These are phyloP conservation scores for Fusarium clavum DNA, from an alignment of 2,329 filamentous ascomycete species.

Conservation along the genomic window DNA sequence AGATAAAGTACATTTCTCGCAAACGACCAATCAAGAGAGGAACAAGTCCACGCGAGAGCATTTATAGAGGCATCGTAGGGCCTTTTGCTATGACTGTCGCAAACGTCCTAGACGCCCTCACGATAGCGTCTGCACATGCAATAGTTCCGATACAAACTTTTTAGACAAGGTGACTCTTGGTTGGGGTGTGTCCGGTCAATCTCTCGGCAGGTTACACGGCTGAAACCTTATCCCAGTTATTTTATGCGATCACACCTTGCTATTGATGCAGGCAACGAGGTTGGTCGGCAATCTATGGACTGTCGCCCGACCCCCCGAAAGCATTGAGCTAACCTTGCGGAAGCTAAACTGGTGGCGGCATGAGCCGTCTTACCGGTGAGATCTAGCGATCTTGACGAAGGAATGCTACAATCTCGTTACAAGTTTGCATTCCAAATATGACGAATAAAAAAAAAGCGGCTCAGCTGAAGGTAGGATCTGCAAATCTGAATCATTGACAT, in stretches of 20 bases:
- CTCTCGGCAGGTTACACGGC: not conserved
- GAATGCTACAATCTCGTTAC: too few species aligned
- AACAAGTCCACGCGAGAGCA: not conserved
- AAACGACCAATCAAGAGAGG: not conserved
- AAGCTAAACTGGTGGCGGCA: not conserved
- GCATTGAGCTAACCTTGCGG: not conserved
- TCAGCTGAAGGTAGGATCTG: too few species aligned
- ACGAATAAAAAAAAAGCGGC: too few species aligned
- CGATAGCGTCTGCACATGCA: not conserved
- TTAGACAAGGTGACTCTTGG: too few species aligned
- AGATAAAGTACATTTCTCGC: not conserved
- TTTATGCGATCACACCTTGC: not conserved
- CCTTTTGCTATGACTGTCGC: not conserved
- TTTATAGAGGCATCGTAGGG: not conserved
- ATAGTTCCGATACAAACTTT: not conserved
- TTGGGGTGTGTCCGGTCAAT: not conserved
- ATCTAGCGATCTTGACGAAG: too few species aligned
- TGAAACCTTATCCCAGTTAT: not conserved
- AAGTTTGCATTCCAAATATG: too few species aligned
- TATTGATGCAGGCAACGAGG: not conserved
- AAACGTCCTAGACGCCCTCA: not conserved
- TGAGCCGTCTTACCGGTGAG: not conserved
- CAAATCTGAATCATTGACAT: rapidly evolving
- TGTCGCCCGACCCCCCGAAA: too few species aligned
- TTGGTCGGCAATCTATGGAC: too few species aligned